Evolutionary conservation across 108 stramenopile genomes (phyloP).

Genomic region (Schizochytrium sp.): DNA sequence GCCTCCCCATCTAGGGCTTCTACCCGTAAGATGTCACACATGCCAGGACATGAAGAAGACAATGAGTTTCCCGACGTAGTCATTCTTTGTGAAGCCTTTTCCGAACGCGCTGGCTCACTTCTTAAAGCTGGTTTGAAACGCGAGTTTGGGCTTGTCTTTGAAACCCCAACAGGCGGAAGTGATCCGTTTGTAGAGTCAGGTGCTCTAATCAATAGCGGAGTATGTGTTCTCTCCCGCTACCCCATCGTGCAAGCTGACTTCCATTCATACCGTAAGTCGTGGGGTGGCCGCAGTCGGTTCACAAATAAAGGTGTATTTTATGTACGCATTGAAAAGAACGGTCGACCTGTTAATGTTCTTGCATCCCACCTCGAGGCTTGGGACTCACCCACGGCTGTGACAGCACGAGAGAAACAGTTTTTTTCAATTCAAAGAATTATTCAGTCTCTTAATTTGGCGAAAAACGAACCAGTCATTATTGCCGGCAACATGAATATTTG

Average conservation of each 20-base stretch:
- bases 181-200: not conserved
- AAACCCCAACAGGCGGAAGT: not conserved
- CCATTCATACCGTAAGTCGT: not conserved
- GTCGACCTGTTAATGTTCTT: not conserved
- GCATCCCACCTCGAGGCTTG: conserved; percentile 16
- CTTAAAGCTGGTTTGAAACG: conserved; percentile 13
- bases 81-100: conserved; percentile 29
- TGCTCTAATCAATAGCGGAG: not conserved
- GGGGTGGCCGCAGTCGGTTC: not conserved
- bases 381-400: not conserved
- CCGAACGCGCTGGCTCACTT: not conserved
- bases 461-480: conserved; percentile 9
- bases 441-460: not conserved
- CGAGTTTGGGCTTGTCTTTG: conserved; percentile 31
- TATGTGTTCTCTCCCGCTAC: conserved; percentile 13
- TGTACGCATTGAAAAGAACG: not conserved
- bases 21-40: not conserved
- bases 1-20: too few relatives aligned
- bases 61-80: not conserved
- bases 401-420: conserved; percentile 2
- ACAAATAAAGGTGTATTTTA: conserved; percentile 19
- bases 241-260: not conserved
- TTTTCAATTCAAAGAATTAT: not conserved
- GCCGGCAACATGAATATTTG: conserved; percentile 20
- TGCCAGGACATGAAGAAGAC: not conserved